Base-by-base conservation (phyloP, 805 yeast species). In the Starmerella floricola region DNA sequence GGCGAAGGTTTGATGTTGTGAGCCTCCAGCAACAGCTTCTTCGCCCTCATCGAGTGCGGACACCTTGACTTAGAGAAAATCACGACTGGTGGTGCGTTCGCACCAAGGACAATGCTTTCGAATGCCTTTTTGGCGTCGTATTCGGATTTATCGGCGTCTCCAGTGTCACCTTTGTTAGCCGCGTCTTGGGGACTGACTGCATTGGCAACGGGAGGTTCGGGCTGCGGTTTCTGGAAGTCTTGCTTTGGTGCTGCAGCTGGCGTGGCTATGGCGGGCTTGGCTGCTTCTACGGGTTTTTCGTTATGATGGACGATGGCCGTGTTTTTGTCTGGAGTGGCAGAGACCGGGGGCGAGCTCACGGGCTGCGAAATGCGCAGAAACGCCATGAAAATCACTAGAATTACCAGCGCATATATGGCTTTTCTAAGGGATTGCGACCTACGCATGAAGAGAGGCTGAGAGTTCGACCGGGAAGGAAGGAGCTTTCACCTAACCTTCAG, bases 1-100 rank as follows among this genome's bases (percentile, higher is more conserved):
- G 85, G 87, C 26, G 67, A 62, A 4, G 97, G 98, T 2, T 71
- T 68, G 47, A 88, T 74, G 38, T 69, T 69, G 61, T 83, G 86
- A 50, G 74, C 72, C 17, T 69, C 72, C 16, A 62, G 60, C 35
- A 88, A 66, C 34, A 87, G 64, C 20, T 70, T 67, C 64, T 87
- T 91, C 55, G 87, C 70, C 41, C 66, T 68, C 55, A 71, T 72
- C 17, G 93, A 81, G 61, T 67, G 84, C 24, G 95, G 96, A 63
- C 95, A 60, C 54, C 62, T 65, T 1, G 74, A 63, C 49, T 73
- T 73, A 15, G 76, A 70, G 66, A 78, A 73, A 8, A 65, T 60
- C 29, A 65, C 62, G 16, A 65, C 62, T 13, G 60, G 58, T 6
- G 52, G 37, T 21, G 31, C 16, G 21, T 34, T 30, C n/a, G 27